phyloP scores from a whole-genome alignment of 2,329 filamentous ascomycete genomes.

The Dactylellina leptospora region DNA sequence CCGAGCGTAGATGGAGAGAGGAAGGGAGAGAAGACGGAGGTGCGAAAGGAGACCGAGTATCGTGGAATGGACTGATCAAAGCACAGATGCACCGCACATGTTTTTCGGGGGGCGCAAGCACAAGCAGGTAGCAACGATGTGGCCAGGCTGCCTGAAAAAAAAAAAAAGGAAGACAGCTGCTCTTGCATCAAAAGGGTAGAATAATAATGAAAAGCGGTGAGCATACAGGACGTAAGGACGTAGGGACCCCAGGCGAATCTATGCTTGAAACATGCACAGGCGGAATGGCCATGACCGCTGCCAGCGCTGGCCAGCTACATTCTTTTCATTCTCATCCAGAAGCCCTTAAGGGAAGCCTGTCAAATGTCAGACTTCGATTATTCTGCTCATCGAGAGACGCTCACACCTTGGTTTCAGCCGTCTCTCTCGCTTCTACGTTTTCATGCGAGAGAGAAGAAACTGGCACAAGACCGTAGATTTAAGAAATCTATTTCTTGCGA shows the following conservation, averaged over 20 bases:
- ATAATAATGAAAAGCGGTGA: constrained; percentile 12
- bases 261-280: constrained; percentile 50
- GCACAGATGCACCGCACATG: constrained; percentile 46
- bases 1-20: constrained; percentile 12
- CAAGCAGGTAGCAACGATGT: constrained; percentile 17
- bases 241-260: constrained; percentile 36
- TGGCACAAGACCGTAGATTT: too few species aligned
- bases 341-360: constrained; percentile 18
- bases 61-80: constrained; percentile 41
- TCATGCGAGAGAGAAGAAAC: too few species aligned
- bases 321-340: constrained; percentile 11
- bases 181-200: constrained; percentile 30
- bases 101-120: constrained; percentile 40
- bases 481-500: too few species aligned
- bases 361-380: constrained; percentile 31
- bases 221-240: background rate
- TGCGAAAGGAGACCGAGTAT: constrained; percentile 13
- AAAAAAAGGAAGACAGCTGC: background rate
- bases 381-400: background rate
- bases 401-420: constrained; percentile 6
- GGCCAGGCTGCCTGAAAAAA: constrained; percentile 39
- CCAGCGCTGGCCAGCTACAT: too few species aligned
- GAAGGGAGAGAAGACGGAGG: constrained; percentile 23
- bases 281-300: constrained; percentile 48
- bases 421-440: background rate